Base-by-base conservation (phyloP, 2,329 filamentous ascomycete species). In the Arachnomyces sp. region DNA sequence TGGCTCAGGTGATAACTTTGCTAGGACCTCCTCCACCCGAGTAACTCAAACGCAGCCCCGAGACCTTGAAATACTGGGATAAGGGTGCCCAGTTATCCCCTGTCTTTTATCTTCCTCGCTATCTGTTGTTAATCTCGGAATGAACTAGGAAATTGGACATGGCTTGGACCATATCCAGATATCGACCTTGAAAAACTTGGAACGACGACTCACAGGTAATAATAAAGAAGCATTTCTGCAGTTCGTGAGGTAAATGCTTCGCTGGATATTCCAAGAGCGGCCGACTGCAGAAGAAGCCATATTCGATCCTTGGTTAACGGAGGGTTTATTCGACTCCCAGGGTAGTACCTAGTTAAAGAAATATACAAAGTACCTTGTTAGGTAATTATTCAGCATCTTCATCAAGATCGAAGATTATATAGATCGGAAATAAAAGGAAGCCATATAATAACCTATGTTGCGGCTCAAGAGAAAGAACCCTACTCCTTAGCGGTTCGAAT, bases 21-120 rank as follows among this genome's bases (percentile, higher is more conserved):
- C n/a, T 38, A 15, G 36, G 25, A 13, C 29, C 28, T 9, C 36
- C 36, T 30, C 36, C 28, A 7, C 36, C 18, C 16, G 36, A 31
- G 11, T 38, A 31, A 6, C 36, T 38, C n/a, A 31, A 31, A 3
- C 36, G 13, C 28, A 45, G 39, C 31, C 13, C 29, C 11, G 31
- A 38, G 3, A 30, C 14, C 13, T 11, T 31, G 8, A 36, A 39
- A 28, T 47, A 38, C 30, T 47, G 43, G 43, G 43, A 45, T 31
- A 31, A 45, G 13, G 43, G 21, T 32, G 32, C 31, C 28, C 15
- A 21, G 34, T 38, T 28, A 28, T 32, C 9, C 21, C 21, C 9
- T 9, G 5, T 9, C 21, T 5, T 25, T 5, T 25, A 9, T 25
- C 21, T 9, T 9, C 21, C 21, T 5, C 9, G 9, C 5, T 25